A percentile compares a stretch with the other conserved stretches of the same genome.
Conservation (phyloP, 2,329 filamentous ascomycete genomes). For the Herpomyces periplanetae region DNA sequence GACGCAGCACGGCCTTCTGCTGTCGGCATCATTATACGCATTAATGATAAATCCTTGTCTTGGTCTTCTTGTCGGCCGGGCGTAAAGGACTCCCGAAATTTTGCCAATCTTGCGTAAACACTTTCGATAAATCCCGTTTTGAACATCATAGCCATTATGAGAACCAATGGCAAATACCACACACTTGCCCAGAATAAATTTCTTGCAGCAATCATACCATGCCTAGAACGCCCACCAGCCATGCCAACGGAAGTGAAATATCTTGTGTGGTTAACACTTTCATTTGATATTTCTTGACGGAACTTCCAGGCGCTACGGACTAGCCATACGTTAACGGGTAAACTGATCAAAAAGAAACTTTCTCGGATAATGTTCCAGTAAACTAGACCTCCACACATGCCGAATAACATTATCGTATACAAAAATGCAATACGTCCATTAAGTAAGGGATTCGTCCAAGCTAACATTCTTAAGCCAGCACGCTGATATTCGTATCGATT, state of each 20-base stretch:
- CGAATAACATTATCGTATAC: constrained; percentile 52
- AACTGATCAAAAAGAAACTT: constrained; percentile 41
- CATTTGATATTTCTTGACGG: too few species aligned
- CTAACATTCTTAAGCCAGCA: constrained; percentile 28
- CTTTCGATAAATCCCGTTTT: constrained; percentile 74
- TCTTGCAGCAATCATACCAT: constrained; percentile 37
- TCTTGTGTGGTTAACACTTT: too few species aligned
- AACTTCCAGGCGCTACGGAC: constrained; percentile 37
- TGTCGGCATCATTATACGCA: too few species aligned
- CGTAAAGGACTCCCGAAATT: too few species aligned
- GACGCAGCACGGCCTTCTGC: too few species aligned
- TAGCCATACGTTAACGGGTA: constrained; percentile 55
- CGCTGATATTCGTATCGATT: constrained; percentile 59
- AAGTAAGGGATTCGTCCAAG: constrained; percentile 46
- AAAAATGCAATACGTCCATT: constrained; percentile 59
- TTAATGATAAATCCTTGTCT: too few species aligned
- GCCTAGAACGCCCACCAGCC: constrained; percentile 31
- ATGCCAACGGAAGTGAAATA: too few species aligned
- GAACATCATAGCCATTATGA: constrained; percentile 59
- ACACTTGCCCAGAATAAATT: constrained; percentile 88
- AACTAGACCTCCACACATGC: constrained; percentile 43
- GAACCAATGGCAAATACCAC: constrained; percentile 62
- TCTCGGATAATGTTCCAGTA: constrained; percentile 45
- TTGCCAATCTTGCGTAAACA: too few species aligned
- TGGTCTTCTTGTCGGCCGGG: too few species aligned